phyloP scores from a whole-genome alignment of 2,329 filamentous ascomycete species.

The Thyridium curvatum region DNA sequence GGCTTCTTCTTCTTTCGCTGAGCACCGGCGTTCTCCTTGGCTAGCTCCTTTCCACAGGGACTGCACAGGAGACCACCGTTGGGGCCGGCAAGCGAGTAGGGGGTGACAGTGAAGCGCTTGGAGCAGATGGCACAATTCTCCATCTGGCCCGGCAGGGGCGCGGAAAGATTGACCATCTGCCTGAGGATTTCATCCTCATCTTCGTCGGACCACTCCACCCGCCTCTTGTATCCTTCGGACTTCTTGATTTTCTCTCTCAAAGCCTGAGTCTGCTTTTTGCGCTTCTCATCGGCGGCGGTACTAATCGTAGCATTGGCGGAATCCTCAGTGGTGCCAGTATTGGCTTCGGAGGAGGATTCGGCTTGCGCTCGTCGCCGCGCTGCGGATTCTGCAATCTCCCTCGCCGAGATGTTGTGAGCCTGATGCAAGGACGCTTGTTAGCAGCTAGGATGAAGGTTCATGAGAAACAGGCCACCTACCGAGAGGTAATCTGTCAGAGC shows the following conservation, averaged over 20 bases:
- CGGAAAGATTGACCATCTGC: slow-evolving; percentile 39
- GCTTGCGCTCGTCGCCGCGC: slow-evolving; percentile 18
- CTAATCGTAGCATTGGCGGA: slow-evolving; percentile 16
- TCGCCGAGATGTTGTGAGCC: slow-evolving; percentile 66
- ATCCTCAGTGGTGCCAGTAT: slow-evolving; percentile 16
- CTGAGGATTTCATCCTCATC: slow-evolving; percentile 45
- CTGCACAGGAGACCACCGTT: slow-evolving; percentile 81
- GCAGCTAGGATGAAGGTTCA: background rate
- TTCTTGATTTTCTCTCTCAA: slow-evolving; percentile 51
- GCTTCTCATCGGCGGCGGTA: slow-evolving; percentile 13
- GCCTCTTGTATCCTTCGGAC: slow-evolving; percentile 53
- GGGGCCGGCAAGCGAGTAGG: slow-evolving; percentile 77
- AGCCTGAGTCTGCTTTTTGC: slow-evolving; percentile 46
- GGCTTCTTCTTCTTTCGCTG: slow-evolving; percentile 50
- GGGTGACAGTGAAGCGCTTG: slow-evolving; percentile 88
- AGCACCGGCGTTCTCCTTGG: slow-evolving; percentile 56
- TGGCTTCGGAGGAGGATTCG: slow-evolving; percentile 12
- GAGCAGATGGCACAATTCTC: slow-evolving; percentile 81
- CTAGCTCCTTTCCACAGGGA: slow-evolving; percentile 70
- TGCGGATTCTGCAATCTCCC: slow-evolving; percentile 37
- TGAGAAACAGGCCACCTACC: slow-evolving; percentile 19
- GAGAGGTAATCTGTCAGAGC: slow-evolving; percentile 49
- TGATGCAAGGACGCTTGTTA: slow-evolving; percentile 18
- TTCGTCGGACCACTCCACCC: slow-evolving; percentile 27
- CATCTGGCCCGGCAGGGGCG: slow-evolving; percentile 72